These are phyloP conservation scores for Quaeritorhiza haematococci DNA, from an alignment of 371 early-diverging fungal genomes.

Conservation along the genomic window DNA sequence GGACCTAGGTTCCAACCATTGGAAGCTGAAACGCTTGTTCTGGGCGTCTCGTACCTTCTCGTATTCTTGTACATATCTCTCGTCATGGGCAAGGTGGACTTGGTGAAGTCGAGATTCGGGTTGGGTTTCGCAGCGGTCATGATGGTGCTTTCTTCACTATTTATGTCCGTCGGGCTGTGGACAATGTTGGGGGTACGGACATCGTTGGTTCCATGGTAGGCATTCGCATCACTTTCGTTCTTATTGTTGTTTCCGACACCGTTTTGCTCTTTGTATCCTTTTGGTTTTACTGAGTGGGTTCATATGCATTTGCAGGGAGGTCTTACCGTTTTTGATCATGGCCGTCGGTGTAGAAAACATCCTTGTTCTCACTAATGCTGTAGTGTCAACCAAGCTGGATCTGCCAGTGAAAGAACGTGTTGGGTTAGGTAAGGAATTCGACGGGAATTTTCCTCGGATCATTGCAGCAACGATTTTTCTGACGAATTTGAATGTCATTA, in stretches of 20 bases:
- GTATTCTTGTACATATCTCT: slow-evolving; percentile 60
- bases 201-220: slow-evolving; percentile 53
- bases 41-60: slow-evolving; percentile 45
- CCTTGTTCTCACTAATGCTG: slow-evolving; percentile 62
- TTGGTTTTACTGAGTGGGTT: background rate
- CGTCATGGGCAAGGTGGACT: slow-evolving; percentile 53
- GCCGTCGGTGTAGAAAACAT: slow-evolving; percentile 69
- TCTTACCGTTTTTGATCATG: slow-evolving; percentile 59
- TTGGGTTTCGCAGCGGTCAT: slow-evolving; percentile 59
- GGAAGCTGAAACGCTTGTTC: slow-evolving; percentile 33
- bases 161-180: slow-evolving; percentile 53
- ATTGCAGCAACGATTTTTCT: slow-evolving; percentile 1
- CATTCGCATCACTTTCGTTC: background rate
- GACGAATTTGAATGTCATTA: background rate
- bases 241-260: background rate
- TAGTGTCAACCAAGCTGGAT: slow-evolving; percentile 61
- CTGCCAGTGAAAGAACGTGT: slow-evolving; percentile 64
- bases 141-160: slow-evolving; percentile 46
- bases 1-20: slow-evolving; percentile 1
- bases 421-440: slow-evolving; percentile 42
- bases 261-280: background rate
- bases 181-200: slow-evolving; percentile 43
- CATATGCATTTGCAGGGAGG: slow-evolving; percentile 49
- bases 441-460: slow-evolving; percentile 1
- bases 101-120: slow-evolving; percentile 68